These are phyloP conservation scores for Plasmodium inui DNA, from an alignment of 169 alveolate genomes.

Conservation along the genomic window DNA sequence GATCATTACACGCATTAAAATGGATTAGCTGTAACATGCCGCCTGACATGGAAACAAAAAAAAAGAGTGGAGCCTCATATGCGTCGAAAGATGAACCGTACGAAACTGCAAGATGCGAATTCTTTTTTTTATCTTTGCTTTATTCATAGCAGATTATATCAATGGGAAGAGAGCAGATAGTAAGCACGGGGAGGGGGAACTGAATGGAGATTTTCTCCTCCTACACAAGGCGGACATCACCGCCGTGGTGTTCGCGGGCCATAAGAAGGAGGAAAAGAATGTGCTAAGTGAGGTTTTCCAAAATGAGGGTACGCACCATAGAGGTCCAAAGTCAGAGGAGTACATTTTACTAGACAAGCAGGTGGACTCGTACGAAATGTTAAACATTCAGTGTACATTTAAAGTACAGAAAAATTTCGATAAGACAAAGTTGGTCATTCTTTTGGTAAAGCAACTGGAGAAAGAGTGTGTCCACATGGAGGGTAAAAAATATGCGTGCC, in stretches of 20 bases:
- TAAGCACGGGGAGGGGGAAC: neutral
- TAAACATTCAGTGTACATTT: constrained; percentile 19
- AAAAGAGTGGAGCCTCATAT: neutral
- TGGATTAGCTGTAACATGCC: neutral
- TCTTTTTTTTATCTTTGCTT: constrained; percentile 1
- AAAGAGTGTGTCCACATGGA: neutral
- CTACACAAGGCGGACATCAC: constrained; percentile 17
- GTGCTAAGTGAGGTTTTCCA: neutral
- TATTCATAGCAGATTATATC: neutral
- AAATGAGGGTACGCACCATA: neutral
- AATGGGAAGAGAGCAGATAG: neutral
- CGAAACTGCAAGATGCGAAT: constrained; percentile 26
- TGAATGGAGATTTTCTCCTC: neutral
- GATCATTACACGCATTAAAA: neutral
- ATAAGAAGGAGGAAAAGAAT: constrained; percentile 9
- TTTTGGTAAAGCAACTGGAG: constrained; percentile 23
- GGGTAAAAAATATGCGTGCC: neutral
- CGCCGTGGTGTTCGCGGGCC: neutral
- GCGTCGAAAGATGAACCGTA: neutral
- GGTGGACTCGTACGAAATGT: neutral
- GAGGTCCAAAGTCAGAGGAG: constrained; percentile 1
- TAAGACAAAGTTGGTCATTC: constrained; percentile 3
- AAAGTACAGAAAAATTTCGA: neutral
- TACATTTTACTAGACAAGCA: neutral
- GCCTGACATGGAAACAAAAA: neutral